A percentile compares a stretch with the other conserved stretches of the same genome.
Evolutionary conservation across 495 filamentous ascomycete genomes (phyloP).

Genomic region (Achaetomiella virescens): DNA sequence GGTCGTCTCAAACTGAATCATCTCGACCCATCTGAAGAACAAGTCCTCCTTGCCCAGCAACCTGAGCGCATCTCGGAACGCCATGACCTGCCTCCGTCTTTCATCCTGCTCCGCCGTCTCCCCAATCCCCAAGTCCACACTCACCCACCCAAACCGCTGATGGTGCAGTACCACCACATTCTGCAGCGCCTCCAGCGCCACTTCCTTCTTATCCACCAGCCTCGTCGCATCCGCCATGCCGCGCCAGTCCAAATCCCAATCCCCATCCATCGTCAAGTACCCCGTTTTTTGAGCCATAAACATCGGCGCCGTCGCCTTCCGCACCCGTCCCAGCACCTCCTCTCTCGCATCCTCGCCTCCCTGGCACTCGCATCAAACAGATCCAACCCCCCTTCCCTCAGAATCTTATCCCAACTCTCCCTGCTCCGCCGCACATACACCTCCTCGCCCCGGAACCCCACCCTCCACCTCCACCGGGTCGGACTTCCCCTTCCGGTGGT

Average conservation of each 20-base stretch:
- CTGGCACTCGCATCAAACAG: background rate
- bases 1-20: conserved; percentile 74
- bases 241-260: conserved; percentile 76
- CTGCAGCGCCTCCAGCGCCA: conserved; percentile 52
- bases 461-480: conserved; percentile 58
- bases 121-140: conserved; percentile 45
- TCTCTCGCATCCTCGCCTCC: conserved; percentile 17
- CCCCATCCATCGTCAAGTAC: conserved; percentile 67
- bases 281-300: conserved; percentile 65
- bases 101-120: conserved; percentile 49
- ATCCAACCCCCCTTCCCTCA: conserved; percentile 22
- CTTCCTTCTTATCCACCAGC: conserved; percentile 54
- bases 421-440: conserved; percentile 67
- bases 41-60: conserved; percentile 72
- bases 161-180: conserved; percentile 60
- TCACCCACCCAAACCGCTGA: conserved; percentile 60
- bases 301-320: conserved; percentile 53
- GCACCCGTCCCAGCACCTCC: conserved; percentile 32
- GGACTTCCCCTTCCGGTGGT: conserved; percentile 50
- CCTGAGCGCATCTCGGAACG: conserved; percentile 64
- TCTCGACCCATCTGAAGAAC: conserved; percentile 80
- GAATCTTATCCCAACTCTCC: conserved; percentile 47
- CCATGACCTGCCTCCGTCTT: conserved; percentile 56
- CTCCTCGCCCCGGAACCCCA: conserved; percentile 66
- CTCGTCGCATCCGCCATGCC: conserved; percentile 64